A percentile compares a stretch with the other conserved stretches of the same genome.
Evolutionary conservation across 2,329 filamentous ascomycete genomes (phyloP).

Genomic region (Trichoderma sp.): DNA sequence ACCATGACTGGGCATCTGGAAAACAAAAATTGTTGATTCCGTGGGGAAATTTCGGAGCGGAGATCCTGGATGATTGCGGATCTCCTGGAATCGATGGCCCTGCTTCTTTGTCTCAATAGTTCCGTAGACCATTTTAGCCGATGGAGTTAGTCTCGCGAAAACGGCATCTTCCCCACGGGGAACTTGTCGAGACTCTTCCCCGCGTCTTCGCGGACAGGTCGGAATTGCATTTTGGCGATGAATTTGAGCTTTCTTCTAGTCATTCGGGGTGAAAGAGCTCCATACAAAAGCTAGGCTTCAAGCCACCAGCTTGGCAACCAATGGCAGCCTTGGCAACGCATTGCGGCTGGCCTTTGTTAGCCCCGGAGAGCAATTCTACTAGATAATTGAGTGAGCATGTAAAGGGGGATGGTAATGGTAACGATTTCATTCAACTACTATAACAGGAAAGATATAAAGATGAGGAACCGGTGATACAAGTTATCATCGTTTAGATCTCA

Average conservation of each 20-base stretch:
- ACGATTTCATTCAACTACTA: neutral
- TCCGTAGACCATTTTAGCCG: neutral
- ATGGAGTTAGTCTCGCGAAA: neutral
- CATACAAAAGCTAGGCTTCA: neutral
- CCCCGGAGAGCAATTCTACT: neutral
- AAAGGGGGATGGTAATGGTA: neutral
- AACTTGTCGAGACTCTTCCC: neutral
- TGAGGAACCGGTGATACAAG: neutral
- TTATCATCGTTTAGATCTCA: neutral
- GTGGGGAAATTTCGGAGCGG: constrained; percentile 4
- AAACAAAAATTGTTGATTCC: neutral
- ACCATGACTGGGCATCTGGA: neutral
- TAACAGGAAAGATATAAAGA: neutral
- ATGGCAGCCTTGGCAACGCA: neutral
- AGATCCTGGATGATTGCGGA: neutral
- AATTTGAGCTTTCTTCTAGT: neutral
- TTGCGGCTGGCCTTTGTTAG: neutral
- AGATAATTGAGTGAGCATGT: neutral
- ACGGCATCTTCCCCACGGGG: neutral
- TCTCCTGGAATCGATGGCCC: neutral
- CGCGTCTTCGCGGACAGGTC: constrained; percentile 6
- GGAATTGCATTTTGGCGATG: neutral
- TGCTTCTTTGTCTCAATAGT: neutral
- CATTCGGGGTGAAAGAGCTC: neutral
- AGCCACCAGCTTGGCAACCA: neutral